phyloP scores from a whole-genome alignment of 192 early-diverging fungal species.

The Umbelopsis isabellina region DNA sequence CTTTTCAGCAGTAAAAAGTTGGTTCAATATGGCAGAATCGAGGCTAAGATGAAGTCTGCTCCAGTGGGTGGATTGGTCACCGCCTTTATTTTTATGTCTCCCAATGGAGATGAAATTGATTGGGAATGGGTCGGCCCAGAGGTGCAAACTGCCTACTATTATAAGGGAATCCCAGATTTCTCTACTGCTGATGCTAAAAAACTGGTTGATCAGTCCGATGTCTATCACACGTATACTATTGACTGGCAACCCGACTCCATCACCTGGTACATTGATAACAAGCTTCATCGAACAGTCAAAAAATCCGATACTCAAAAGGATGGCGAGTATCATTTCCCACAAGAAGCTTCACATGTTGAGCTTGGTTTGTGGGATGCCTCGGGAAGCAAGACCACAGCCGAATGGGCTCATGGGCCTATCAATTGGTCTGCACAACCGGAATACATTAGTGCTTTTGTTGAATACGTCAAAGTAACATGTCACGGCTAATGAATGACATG shows the following conservation, averaged over 20 bases:
- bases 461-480: no score
- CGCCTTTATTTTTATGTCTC: slow-evolving; percentile 46
- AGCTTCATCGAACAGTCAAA: slow-evolving; percentile 37
- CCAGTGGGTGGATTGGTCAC: slow-evolving; percentile 40
- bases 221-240: slow-evolving; percentile 51
- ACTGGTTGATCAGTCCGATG: slow-evolving; percentile 34
- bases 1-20: slow-evolving; percentile 37
- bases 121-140: slow-evolving; percentile 52
- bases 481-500: no score
- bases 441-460: no score
- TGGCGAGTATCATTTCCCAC: slow-evolving; percentile 22
- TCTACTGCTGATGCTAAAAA: slow-evolving; percentile 26
- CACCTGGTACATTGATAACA: slow-evolving; percentile 51
- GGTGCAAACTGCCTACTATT: slow-evolving; percentile 5
- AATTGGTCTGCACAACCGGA: not conserved
- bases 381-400: slow-evolving; percentile 21
- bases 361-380: slow-evolving; percentile 49
- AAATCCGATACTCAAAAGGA: slow-evolving; percentile 34
- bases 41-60: slow-evolving; percentile 39
- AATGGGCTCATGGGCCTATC: slow-evolving; percentile 36
- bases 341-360: slow-evolving; percentile 28
- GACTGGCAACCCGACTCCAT: slow-evolving; percentile 51
- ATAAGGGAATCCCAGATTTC: not conserved
- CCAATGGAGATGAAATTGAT: slow-evolving; percentile 27
- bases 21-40: slow-evolving; percentile 49